Evolutionary conservation across 768 basidiomycete species (phyloP).

Genomic region (Hydnomerulius pinastri): DNA sequence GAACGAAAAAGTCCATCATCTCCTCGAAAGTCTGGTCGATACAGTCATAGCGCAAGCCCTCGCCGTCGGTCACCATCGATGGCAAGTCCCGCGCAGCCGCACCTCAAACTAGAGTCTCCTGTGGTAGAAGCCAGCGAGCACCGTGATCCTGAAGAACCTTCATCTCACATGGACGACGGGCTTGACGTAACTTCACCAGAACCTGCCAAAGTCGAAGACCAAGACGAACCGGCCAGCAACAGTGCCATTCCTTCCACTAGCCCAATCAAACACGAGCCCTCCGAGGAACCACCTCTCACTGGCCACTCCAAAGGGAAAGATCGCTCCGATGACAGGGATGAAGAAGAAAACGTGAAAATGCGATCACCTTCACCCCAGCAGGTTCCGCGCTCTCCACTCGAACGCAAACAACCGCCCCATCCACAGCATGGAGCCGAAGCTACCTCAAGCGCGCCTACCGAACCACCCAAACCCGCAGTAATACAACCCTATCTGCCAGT

Average conservation of each 20-base stretch:
- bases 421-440: not conserved
- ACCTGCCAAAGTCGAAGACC: slow-evolving; percentile 4
- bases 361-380: slow-evolving; percentile 28
- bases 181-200: not conserved
- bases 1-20: slow-evolving; percentile 12
- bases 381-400: slow-evolving; percentile 19
- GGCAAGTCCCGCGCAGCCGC: slow-evolving; percentile 14
- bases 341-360: slow-evolving; percentile 19
- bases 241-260: not conserved
- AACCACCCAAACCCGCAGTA: slow-evolving; percentile 10
- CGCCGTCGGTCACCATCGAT: slow-evolving; percentile 1
- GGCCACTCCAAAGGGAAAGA: slow-evolving; percentile 13
- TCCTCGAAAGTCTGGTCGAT: slow-evolving; percentile 1
- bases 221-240: slow-evolving; percentile 1
- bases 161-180: not conserved
- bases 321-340: slow-evolving; percentile 15
- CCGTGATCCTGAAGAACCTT: not conserved
- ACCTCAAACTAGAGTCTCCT: slow-evolving; percentile 2
- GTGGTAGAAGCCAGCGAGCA: not conserved
- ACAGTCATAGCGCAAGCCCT: slow-evolving; percentile 16
- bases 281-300: not conserved
- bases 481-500: slow-evolving; percentile 33
- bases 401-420: slow-evolving; percentile 3
- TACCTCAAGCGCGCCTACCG: slow-evolving; percentile 10
- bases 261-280: slow-evolving; percentile 9